These are phyloP conservation scores for Trichoderma breve DNA, from an alignment of 2,329 filamentous ascomycete species.

Conservation along the genomic window DNA sequence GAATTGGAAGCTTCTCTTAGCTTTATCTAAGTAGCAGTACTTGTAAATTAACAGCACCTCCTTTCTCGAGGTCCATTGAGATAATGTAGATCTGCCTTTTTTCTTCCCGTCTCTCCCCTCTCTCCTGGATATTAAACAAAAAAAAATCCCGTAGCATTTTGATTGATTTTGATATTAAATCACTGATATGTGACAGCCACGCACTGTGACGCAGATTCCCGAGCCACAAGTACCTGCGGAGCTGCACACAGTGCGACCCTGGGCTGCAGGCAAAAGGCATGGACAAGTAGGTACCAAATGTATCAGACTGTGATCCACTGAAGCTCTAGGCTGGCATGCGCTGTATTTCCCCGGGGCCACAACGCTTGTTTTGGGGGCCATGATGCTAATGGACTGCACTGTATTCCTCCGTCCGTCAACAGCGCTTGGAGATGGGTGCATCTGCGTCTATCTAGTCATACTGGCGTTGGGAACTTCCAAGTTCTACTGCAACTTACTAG, in stretches of 20 bases:
- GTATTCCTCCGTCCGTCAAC: background rate
- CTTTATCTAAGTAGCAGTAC: background rate
- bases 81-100: background rate
- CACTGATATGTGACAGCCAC: background rate
- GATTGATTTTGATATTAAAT: constrained; percentile 4
- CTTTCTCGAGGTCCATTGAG: background rate
- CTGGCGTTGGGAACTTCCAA: background rate
- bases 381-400: background rate
- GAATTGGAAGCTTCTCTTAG: background rate
- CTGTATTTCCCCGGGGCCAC: constrained; percentile 1
- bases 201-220: constrained; percentile 10
- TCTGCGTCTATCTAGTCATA: background rate
- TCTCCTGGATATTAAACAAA: background rate
- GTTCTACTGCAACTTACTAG: background rate
- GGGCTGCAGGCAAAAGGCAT: background rate
- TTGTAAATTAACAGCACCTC: background rate
- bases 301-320: background rate
- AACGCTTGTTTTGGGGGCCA: background rate
- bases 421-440: background rate
- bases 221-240: background rate
- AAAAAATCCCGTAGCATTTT: background rate
- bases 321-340: constrained; percentile 6
- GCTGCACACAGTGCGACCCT: background rate
- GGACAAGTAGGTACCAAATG: background rate
- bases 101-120: background rate